A percentile compares a stretch with the other conserved stretches of the same genome.
Evolutionary conservation across 2,329 filamentous ascomycete species (phyloP).

Genomic region (Clarireedia homoeocarpa): DNA sequence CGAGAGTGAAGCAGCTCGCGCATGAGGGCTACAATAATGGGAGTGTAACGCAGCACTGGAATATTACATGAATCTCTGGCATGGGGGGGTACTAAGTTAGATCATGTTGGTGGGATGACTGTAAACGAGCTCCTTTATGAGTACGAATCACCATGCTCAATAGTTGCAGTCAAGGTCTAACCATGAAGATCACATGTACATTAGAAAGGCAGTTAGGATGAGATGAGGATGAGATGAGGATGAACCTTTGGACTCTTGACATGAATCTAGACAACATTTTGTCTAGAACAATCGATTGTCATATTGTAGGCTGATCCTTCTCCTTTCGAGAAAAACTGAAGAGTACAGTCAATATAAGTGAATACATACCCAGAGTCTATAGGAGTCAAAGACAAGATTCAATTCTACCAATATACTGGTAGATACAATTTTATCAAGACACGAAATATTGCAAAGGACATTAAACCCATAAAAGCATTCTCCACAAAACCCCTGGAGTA

Average conservation of each 20-base stretch:
- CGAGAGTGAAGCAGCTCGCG: background rate
- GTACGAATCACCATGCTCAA: background rate
- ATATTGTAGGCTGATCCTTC: no score
- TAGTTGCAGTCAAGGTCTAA: background rate
- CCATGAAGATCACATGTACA: slow-evolving; percentile 6
- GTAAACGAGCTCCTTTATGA: background rate
- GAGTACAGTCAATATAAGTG: background rate
- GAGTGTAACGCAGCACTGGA: background rate
- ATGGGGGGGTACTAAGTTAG: background rate
- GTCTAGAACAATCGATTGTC: background rate
- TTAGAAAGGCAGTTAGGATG: slow-evolving; percentile 6
- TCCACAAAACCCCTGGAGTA: slow-evolving; percentile 10
- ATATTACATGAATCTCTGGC: background rate
- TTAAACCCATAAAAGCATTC: background rate
- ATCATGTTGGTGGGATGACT: background rate
- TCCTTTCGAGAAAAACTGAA: no score
- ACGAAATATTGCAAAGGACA: no score
- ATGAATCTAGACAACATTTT: background rate
- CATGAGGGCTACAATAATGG: background rate
- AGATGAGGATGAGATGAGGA: background rate
- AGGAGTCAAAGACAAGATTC: background rate
- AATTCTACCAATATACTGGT: background rate
- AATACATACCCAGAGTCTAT: background rate
- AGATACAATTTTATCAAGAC: background rate
- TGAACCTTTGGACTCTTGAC: slow-evolving; percentile 2